phyloP scores from a whole-genome alignment of 768 basidiomycete species.

The Tulasnella sp. region DNA sequence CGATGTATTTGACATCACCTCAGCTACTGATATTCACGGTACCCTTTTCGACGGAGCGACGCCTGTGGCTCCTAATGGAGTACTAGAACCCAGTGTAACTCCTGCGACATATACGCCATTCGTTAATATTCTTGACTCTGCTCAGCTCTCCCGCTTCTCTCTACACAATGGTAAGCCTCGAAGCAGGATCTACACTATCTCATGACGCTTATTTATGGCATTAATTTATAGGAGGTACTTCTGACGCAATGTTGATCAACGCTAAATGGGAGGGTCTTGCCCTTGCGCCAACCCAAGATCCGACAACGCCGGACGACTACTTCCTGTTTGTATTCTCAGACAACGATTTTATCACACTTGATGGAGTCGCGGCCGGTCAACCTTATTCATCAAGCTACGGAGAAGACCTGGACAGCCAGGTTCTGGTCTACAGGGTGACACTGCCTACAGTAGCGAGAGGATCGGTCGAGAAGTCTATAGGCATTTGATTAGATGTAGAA shows the following conservation, averaged over 20 bases:
- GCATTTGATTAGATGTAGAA: too few species aligned
- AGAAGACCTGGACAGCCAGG: slow-evolving; percentile 46
- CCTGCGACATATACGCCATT: slow-evolving; percentile 46
- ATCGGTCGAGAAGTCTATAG: slow-evolving; percentile 17
- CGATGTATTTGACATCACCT: slow-evolving; percentile 43
- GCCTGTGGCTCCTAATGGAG: slow-evolving; percentile 39
- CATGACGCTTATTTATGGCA: neutral
- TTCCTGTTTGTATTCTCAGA: slow-evolving; percentile 55
- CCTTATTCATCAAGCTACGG: slow-evolving; percentile 38
- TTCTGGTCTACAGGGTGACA: slow-evolving; percentile 49
- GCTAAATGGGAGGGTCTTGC: slow-evolving; percentile 59
- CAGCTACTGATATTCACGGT: slow-evolving; percentile 49
- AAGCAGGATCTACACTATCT: too few species aligned
- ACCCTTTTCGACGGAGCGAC: slow-evolving; percentile 41
- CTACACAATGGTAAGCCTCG: slow-evolving; percentile 50
- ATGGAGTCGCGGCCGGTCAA: slow-evolving; percentile 39
- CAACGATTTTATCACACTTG: slow-evolving; percentile 47
- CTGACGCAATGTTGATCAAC: slow-evolving; percentile 42
- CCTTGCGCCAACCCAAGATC: slow-evolving; percentile 41
- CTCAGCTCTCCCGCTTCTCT: slow-evolving; percentile 46
- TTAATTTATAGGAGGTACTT: slow-evolving; percentile 31
- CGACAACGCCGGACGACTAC: slow-evolving; percentile 45
- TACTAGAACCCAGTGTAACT: slow-evolving; percentile 34
- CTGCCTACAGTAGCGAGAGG: slow-evolving; percentile 27
- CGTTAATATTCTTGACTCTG: slow-evolving; percentile 40